Percentiles rank a stretch among this genome's conserved stretches.
Conservation (phyloP, 2,329 filamentous ascomycete genomes). For the Exserohilum turcica region DNA sequence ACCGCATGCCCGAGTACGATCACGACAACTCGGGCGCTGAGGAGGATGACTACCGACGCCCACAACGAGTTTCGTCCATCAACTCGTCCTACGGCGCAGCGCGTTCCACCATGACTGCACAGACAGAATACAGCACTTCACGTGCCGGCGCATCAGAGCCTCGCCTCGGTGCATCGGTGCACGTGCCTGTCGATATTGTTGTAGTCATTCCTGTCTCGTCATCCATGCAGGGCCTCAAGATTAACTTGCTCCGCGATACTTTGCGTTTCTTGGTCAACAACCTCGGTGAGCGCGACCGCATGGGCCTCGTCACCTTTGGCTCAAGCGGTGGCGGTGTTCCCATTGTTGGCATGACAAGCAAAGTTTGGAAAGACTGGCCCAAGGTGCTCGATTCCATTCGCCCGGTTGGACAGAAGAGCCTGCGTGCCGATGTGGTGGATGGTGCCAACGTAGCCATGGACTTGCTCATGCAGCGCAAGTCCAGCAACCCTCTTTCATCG, state of each 20-base stretch:
- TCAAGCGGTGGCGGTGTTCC: slow-evolving; percentile 92
- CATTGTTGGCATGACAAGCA: slow-evolving; percentile 97
- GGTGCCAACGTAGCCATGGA: slow-evolving; percentile 99
- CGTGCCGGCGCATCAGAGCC: slow-evolving; percentile 51
- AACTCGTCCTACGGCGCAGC: slow-evolving; percentile 83
- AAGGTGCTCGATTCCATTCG: slow-evolving; percentile 85
- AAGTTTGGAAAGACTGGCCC: slow-evolving; percentile 89
- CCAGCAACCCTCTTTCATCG: slow-evolving; percentile 91
- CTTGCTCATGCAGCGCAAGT: slow-evolving; percentile 94
- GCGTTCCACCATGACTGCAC: slow-evolving; percentile 83
- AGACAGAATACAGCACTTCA: slow-evolving; percentile 87
- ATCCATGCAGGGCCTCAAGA: slow-evolving; percentile 99
- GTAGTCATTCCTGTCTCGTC: slow-evolving; percentile 97
- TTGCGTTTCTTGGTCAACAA: slow-evolving; percentile 89
- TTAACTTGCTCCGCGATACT: slow-evolving; percentile 88
- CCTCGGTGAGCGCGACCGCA: slow-evolving; percentile 89
- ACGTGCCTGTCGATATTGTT: slow-evolving; percentile 93
- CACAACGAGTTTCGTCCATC: slow-evolving; percentile 77
- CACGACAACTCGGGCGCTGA: slow-evolving; percentile 81
- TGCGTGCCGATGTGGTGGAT: slow-evolving; percentile 94
- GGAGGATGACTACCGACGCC: slow-evolving; percentile 79
- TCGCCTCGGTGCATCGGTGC: slow-evolving; percentile 62
- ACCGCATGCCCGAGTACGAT: slow-evolving; percentile 75
- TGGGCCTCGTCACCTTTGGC: slow-evolving; percentile 96
- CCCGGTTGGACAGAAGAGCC: slow-evolving; percentile 93